Evolutionary conservation across 148 eudicot genomes (phyloP), one percentile per base, ranked within the genome.

Genomic region (Fagopyrum tataricum): DNA sequence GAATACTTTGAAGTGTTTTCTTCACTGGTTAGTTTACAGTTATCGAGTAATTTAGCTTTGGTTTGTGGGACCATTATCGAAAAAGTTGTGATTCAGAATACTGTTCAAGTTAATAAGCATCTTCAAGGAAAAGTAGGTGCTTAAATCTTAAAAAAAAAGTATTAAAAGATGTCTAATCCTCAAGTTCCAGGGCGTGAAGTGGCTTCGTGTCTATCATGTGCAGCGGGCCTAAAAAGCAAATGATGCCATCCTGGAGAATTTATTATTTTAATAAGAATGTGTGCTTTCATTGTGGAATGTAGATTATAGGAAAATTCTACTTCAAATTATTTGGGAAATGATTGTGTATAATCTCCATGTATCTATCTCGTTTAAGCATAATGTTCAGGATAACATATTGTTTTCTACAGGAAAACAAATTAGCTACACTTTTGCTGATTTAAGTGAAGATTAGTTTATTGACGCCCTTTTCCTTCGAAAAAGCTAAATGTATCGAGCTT

Each of bases 301-400:
- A 14, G 55, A 3, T 14, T 51, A 51, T 51, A 51, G 55, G 15
- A 15, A 51, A 15, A 5, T 51, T 51, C 6, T 51, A 51, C 18
- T 2, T 17, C 18, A 14, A 18, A 51, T 31, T 51, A 51, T 51
- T 51, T 51, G n/a, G 55, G 55, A 51, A 51, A 13, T 51, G 55
- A 17, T 7, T 51, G 55, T 51, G 12, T 51, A 51, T 11, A 13
- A 51, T 14, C 3, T 56, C 21, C 12, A 21, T 20, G 11, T 20
- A 21, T 56, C 26, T 56, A 56, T 20, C 62, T 52, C 20, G 31
- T 6, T 21, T 56, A 20, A 5, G 31, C 24, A 56, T n/a, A 21
- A 56, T 56, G 24, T 56, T 56, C 90, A 94, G 97, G 97, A 85
- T 79, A 84, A 91, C 74, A 78, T 94, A 70, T 81, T 94, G 64